These are phyloP conservation scores for Alliaria petiolata DNA, from an alignment of 345 rosid species.

Conservation along the genomic window DNA sequence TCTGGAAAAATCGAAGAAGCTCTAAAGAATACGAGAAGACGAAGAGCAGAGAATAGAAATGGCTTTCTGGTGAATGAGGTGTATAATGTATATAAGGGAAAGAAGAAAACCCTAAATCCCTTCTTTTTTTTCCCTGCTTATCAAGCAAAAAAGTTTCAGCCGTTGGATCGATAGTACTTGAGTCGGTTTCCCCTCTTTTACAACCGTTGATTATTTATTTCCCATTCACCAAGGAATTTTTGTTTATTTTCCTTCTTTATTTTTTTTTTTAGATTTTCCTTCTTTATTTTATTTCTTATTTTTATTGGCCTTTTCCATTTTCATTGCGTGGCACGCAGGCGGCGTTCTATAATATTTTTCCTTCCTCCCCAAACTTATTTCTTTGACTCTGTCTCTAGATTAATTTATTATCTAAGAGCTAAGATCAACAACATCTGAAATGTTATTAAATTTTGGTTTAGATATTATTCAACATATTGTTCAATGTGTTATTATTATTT, in stretches of 20 bases:
- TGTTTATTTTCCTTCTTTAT: neutral
- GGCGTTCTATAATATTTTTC: neutral
- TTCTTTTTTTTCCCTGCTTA: constrained; percentile 9
- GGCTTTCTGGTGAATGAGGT: neutral
- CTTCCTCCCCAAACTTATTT: neutral
- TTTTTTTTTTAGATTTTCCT: too few relatives aligned
- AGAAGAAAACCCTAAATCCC: constrained; percentile 22
- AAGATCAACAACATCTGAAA: too few relatives aligned
- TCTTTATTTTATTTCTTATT: neutral
- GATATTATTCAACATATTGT: neutral
- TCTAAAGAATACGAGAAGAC: neutral
- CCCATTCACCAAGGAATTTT: constrained; percentile 11
- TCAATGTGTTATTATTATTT: neutral
- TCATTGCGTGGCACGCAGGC: constrained; percentile 10
- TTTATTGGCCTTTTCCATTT: neutral
- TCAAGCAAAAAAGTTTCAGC: constrained; percentile 13
- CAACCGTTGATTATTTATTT: constrained; percentile 28
- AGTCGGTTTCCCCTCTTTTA: neutral
- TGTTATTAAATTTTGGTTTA: neutral
- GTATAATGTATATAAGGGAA: neutral
- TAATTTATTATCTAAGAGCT: too few relatives aligned
- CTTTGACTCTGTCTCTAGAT: too few relatives aligned
- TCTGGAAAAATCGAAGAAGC: neutral
- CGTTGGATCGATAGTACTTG: constrained; percentile 4
- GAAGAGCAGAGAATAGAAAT: neutral